Evolutionary conservation across 768 basidiomycete species (phyloP).

Genomic region (Pleurotus eryngii): DNA sequence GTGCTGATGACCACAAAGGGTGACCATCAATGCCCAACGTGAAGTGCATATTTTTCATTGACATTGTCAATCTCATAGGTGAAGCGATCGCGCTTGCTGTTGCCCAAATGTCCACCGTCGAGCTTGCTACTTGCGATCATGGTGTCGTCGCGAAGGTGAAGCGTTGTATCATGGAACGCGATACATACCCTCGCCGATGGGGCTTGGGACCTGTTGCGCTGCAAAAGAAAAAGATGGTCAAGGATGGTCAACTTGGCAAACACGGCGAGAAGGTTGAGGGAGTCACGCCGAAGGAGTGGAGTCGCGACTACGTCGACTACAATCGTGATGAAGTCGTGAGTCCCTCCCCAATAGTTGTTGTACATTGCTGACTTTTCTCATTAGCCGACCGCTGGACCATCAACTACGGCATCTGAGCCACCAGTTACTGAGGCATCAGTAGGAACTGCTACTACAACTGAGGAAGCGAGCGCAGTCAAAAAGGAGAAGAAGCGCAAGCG

Average conservation of each 20-base stretch:
- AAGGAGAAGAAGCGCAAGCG: slow-evolving; percentile 88
- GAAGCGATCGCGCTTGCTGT: slow-evolving; percentile 94
- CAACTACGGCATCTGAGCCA: slow-evolving; percentile 21
- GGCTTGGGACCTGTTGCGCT: slow-evolving; percentile 96
- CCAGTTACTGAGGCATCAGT: slow-evolving; percentile 19
- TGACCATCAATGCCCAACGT: slow-evolving; percentile 17
- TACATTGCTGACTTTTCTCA: slow-evolving; percentile 12
- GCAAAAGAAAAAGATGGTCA: slow-evolving; percentile 98
- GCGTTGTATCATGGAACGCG: slow-evolving; percentile 98
- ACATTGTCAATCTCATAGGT: slow-evolving; percentile 36
- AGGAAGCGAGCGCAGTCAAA: slow-evolving; percentile 32
- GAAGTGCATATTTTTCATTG: background rate
- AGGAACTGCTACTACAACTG: slow-evolving; percentile 14
- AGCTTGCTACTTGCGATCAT: slow-evolving; percentile 96
- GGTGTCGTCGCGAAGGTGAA: slow-evolving; percentile 99
- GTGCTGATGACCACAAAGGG: slow-evolving; percentile 99
- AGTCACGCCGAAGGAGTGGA: slow-evolving; percentile 89
- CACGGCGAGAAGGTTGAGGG: slow-evolving; percentile 88
- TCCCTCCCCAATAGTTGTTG: slow-evolving; percentile 7
- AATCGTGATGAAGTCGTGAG: slow-evolving; percentile 52
- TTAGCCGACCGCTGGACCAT: slow-evolving; percentile 38
- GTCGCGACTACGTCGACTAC: slow-evolving; percentile 91
- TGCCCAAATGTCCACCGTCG: slow-evolving; percentile 98
- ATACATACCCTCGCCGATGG: slow-evolving; percentile 97
- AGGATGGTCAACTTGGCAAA: slow-evolving; percentile 96